Percentiles rank a stretch among this genome's conserved stretches.
Conservation (phyloP, 108 stramenopile genomes). For the Conticribra weissflogii region DNA sequence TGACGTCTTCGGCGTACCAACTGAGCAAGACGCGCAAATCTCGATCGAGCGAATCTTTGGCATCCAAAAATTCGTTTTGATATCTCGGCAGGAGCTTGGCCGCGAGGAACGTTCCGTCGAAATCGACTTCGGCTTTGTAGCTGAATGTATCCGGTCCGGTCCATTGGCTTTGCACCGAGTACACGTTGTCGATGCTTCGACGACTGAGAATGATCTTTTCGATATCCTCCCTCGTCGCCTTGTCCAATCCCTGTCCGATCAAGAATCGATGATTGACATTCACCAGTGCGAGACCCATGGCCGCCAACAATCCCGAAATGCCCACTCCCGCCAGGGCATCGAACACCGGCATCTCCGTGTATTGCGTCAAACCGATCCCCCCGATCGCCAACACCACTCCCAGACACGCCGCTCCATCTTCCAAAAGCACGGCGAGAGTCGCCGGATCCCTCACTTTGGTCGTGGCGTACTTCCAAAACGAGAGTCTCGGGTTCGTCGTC, state of each 20-base stretch:
- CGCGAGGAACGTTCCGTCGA: conserved; percentile 97
- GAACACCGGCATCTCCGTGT: conserved; percentile 79
- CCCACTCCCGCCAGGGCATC: conserved; percentile 93
- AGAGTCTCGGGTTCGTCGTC: conserved; percentile 15
- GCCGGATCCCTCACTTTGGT: conserved; percentile 92
- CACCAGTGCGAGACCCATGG: conserved; percentile 86
- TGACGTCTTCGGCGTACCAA: conserved; percentile 98
- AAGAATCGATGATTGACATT: conserved; percentile 92
- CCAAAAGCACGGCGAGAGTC: conserved; percentile 92
- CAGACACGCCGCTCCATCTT: conserved; percentile 96
- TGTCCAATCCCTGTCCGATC: conserved; percentile 93
- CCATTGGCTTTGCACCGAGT: conserved; percentile 94
- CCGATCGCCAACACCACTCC: conserved; percentile 93
- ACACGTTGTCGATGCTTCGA: conserved; percentile 86
- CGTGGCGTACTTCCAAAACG: conserved; percentile 67
- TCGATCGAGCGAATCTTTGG: conserved; percentile 65
- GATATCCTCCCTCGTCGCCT: conserved; percentile 83
- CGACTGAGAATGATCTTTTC: conserved; percentile 79
- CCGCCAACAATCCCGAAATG: conserved; percentile 86
- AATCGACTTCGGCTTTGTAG: conserved; percentile 98
- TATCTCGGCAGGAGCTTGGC: conserved; percentile 91
- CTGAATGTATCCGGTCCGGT: conserved; percentile 96
- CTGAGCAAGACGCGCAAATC: conserved; percentile 89
- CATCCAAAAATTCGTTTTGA: conserved; percentile 67
- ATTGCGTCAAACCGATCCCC: conserved; percentile 89